Evolutionary conservation across 2,329 filamentous ascomycete species (phyloP).

Genomic region (Venturia effusa): DNA sequence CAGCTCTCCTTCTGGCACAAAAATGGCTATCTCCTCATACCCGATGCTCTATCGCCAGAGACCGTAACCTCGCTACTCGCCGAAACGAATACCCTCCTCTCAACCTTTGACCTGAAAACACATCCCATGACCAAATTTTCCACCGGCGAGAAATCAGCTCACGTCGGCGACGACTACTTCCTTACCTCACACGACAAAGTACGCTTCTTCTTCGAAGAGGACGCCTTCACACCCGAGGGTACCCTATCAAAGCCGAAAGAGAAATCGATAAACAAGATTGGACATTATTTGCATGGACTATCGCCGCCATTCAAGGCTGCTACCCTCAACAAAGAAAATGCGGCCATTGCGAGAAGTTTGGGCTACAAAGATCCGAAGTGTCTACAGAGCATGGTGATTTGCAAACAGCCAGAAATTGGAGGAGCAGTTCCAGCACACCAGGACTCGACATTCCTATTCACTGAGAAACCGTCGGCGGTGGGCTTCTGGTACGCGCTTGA

Average conservation of each 20-base stretch:
- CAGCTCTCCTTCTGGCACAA: slow-evolving; percentile 64
- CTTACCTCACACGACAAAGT: slow-evolving; percentile 81
- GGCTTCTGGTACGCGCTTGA: slow-evolving; percentile 98
- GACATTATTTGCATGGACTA: slow-evolving; percentile 38
- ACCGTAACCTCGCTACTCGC: slow-evolving; percentile 59
- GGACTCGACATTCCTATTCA: slow-evolving; percentile 88
- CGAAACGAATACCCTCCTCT: slow-evolving; percentile 66
- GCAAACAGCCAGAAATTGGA: slow-evolving; percentile 95
- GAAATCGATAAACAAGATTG: slow-evolving; percentile 65
- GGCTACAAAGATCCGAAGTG: slow-evolving; percentile 66
- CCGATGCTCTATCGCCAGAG: slow-evolving; percentile 55
- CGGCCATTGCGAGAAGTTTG: slow-evolving; percentile 56
- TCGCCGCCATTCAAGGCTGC: slow-evolving; percentile 37
- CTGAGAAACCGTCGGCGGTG: slow-evolving; percentile 74
- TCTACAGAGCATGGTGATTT: slow-evolving; percentile 95
- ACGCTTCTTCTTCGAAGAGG: slow-evolving; percentile 92
- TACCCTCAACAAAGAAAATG: slow-evolving; percentile 44
- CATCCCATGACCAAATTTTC: slow-evolving; percentile 94
- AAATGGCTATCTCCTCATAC: slow-evolving; percentile 86
- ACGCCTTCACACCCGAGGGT: slow-evolving; percentile 62
- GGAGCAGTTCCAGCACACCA: slow-evolving; percentile 85
- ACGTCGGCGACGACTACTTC: slow-evolving; percentile 94
- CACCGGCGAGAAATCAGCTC: slow-evolving; percentile 64
- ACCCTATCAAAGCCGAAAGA: slow-evolving; percentile 67
- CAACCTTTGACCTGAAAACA: slow-evolving; percentile 62